These are phyloP conservation scores for Cicer judaicum DNA, from an alignment of 306 rosid species.

Conservation along the genomic window DNA sequence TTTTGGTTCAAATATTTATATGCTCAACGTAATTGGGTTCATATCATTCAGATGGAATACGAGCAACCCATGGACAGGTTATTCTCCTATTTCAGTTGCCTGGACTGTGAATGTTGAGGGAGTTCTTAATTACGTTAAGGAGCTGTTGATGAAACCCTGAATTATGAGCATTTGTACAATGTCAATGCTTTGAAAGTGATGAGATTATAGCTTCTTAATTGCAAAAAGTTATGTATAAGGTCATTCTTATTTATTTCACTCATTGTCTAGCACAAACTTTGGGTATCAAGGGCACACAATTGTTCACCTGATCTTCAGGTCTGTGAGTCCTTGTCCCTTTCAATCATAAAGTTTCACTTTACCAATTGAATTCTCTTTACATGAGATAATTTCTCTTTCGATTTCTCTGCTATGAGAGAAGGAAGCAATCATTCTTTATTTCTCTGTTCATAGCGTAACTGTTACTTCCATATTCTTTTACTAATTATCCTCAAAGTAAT, in stretches of 20 bases:
- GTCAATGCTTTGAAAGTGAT: slow-evolving; percentile 32
- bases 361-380: slow-evolving; percentile 29
- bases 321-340: slow-evolving; percentile 20
- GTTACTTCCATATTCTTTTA: too few species aligned
- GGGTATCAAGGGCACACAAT: slow-evolving; percentile 38
- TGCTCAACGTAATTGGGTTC: slow-evolving; percentile 26
- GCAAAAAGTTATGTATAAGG: not conserved
- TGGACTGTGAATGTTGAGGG: slow-evolving; percentile 87
- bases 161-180: slow-evolving; percentile 27
- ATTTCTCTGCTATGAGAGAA: not conserved
- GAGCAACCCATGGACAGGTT: slow-evolving; percentile 88
- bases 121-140: slow-evolving; percentile 60
- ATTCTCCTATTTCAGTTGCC: slow-evolving; percentile 84
- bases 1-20: not conserved
- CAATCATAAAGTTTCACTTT: slow-evolving; percentile 37
- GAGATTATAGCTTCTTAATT: slow-evolving; percentile 25
- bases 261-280: slow-evolving; percentile 28
- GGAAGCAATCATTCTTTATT: slow-evolving; percentile 14
- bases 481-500: too few species aligned
- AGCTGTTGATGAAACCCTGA: slow-evolving; percentile 69
- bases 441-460: too few species aligned
- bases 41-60: slow-evolving; percentile 74
- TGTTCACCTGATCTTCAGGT: slow-evolving; percentile 14
- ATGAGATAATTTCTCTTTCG: not conserved
- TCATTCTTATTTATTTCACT: slow-evolving; percentile 36